phyloP scores from a whole-genome alignment of 1,284 basidiomycete species.

The Cutaneotrichosporon cavernicola region DNA sequence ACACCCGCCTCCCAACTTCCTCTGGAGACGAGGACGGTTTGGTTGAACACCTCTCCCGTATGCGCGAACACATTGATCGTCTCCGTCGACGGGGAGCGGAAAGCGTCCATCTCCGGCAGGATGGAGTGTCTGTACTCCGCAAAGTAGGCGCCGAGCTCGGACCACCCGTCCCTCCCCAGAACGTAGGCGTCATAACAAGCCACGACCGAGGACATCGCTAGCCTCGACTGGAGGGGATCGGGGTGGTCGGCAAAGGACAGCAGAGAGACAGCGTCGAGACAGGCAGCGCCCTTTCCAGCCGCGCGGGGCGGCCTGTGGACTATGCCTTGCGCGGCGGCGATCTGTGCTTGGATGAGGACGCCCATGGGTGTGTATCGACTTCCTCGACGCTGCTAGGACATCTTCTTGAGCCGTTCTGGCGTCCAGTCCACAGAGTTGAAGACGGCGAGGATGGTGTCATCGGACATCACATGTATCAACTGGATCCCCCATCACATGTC shows the following conservation, averaged over 20 bases:
- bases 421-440: neutral
- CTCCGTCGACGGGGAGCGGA: neutral
- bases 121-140: neutral
- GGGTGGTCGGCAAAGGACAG: neutral
- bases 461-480: neutral
- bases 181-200: neutral
- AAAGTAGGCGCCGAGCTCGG: neutral
- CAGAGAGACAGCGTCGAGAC: neutral
- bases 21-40: neutral
- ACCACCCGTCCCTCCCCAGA: neutral
- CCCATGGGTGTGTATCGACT: neutral
- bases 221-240: neutral
- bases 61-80: neutral
- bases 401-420: neutral
- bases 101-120: neutral
- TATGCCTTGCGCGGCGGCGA: neutral
- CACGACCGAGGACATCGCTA: neutral
- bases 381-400: neutral
- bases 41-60: neutral
- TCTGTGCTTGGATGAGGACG: neutral
- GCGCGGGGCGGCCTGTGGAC: neutral
- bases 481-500: neutral
- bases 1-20: neutral
- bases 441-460: neutral
- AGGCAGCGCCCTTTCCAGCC: neutral